These are phyloP conservation scores for Trichoderma afroharzianum DNA, from an alignment of 2,329 filamentous ascomycete genomes.

Conservation along the genomic window DNA sequence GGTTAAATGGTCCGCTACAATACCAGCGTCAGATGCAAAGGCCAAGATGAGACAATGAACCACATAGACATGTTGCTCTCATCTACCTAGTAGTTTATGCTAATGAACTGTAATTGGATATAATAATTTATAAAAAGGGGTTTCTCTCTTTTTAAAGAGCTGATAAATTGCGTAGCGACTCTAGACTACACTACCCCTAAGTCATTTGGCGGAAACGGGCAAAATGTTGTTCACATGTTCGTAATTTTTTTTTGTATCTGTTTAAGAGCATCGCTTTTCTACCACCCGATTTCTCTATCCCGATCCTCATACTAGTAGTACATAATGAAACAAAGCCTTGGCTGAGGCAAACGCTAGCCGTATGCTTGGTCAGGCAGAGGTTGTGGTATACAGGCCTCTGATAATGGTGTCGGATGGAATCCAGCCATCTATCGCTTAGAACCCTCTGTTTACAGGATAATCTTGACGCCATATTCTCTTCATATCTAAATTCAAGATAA, in stretches of 20 bases:
- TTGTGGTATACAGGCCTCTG: conserved; percentile 31
- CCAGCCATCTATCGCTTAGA: conserved; percentile 24
- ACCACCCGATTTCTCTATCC: background rate
- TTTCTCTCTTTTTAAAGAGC: background rate
- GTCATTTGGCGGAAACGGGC: background rate
- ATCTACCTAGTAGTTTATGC: background rate
- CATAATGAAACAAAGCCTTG: conserved; percentile 26
- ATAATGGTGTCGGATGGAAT: conserved; percentile 24
- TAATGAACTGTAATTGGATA: background rate
- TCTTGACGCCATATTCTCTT: conserved; percentile 43
- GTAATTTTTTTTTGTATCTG: background rate
- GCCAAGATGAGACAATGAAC: background rate
- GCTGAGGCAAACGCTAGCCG: conserved; percentile 32
- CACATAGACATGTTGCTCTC: background rate
- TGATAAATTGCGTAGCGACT: background rate
- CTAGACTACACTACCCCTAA: background rate
- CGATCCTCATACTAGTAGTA: conserved; percentile 15
- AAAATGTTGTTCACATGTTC: background rate
- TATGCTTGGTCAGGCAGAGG: conserved; percentile 32
- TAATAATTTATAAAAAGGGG: background rate
- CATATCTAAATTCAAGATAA: conserved; percentile 38
- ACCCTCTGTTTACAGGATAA: conserved; percentile 33
- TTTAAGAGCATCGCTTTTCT: background rate
- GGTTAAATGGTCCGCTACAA: conserved; percentile 11
- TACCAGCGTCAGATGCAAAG: background rate